A percentile compares a stretch with the other conserved stretches of the same genome.
These are phyloP conservation scores for Martensiomyces pterosporus DNA, from an alignment of 192 early-diverging fungal species.

Conservation along the genomic window DNA sequence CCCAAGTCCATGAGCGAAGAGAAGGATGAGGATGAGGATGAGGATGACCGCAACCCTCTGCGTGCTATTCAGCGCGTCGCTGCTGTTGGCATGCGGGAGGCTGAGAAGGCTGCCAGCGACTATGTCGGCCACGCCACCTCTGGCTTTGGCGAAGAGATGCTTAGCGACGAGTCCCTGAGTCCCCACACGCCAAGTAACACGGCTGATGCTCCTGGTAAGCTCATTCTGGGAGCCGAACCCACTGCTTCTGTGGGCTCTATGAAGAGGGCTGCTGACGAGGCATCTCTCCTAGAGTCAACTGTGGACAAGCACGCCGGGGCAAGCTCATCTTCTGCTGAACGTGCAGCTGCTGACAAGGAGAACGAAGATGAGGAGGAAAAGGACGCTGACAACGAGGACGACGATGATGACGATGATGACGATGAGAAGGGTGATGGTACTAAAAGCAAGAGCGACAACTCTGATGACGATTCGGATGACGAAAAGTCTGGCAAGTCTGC, in stretches of 20 bases:
- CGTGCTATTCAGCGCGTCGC: constrained; percentile 35
- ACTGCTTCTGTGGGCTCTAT: too few species aligned
- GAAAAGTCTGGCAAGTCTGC: constrained; percentile 1
- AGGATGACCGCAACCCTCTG: constrained; percentile 8
- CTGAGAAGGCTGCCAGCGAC: constrained; percentile 33
- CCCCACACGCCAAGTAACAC: too few species aligned
- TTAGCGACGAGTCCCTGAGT: too few species aligned
- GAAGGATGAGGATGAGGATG: constrained; percentile 3
- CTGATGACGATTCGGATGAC: not conserved
- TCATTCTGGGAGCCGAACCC: too few species aligned
- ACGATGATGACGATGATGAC: constrained; percentile 3
- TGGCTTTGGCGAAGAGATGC: too few species aligned
- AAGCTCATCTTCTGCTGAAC: too few species aligned
- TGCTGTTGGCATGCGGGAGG: constrained; percentile 30
- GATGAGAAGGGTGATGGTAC: not conserved
- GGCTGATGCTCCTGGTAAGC: too few species aligned
- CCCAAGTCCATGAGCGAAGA: constrained; percentile 1
- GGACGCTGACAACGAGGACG: not conserved
- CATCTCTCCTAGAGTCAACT: too few species aligned
- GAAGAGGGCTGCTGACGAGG: too few species aligned
- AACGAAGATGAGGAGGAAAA: constrained; percentile 6
- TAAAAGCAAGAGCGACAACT: not conserved
- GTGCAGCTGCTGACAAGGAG: constrained; percentile 4
- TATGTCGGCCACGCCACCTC: too few species aligned
- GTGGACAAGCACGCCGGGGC: too few species aligned